phyloP scores from a whole-genome alignment of 2,329 filamentous ascomycete genomes.

The Byssoonygena ceratinophila region DNA sequence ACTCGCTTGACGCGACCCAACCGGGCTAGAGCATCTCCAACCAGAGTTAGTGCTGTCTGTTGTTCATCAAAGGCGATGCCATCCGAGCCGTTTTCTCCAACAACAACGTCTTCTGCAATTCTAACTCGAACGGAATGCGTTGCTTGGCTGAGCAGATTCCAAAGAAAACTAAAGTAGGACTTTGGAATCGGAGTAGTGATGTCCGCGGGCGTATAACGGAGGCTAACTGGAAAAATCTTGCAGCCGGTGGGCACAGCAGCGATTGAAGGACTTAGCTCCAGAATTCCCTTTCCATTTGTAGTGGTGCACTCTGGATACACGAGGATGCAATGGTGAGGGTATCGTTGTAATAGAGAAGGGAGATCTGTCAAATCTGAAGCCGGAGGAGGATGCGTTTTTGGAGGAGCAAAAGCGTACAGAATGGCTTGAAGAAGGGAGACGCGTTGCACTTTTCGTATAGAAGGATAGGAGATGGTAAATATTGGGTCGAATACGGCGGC shows the following conservation, averaged over 20 bases:
- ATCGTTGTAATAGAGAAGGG: constrained; percentile 50
- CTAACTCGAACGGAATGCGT: constrained; percentile 85
- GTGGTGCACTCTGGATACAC: constrained; percentile 92
- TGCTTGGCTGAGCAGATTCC: constrained; percentile 72
- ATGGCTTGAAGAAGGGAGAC: constrained; percentile 70
- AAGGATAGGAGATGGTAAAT: constrained; percentile 77
- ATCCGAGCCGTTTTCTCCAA: constrained; percentile 20
- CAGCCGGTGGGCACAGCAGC: constrained; percentile 55
- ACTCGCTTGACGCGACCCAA: constrained; percentile 82
- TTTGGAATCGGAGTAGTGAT: constrained; percentile 83
- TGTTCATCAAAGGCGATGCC: constrained; percentile 43
- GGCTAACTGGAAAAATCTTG: constrained; percentile 79
- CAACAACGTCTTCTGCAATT: constrained; percentile 63
- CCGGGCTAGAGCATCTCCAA: constrained; percentile 78
- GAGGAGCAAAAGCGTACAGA: constrained; percentile 56
- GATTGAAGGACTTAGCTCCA: constrained; percentile 71
- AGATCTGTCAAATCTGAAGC: constrained; percentile 50
- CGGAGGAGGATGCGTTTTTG: constrained; percentile 39
- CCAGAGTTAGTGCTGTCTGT: constrained; percentile 59
- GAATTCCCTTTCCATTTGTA: constrained; percentile 81
- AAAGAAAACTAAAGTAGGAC: constrained; percentile 62
- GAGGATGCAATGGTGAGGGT: constrained; percentile 67
- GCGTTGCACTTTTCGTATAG: constrained; percentile 59
- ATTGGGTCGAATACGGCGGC: constrained; percentile 93
- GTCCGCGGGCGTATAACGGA: constrained; percentile 80